Evolutionary conservation across 306 rosid genomes (phyloP).

Genomic region (Argentina anserina): DNA sequence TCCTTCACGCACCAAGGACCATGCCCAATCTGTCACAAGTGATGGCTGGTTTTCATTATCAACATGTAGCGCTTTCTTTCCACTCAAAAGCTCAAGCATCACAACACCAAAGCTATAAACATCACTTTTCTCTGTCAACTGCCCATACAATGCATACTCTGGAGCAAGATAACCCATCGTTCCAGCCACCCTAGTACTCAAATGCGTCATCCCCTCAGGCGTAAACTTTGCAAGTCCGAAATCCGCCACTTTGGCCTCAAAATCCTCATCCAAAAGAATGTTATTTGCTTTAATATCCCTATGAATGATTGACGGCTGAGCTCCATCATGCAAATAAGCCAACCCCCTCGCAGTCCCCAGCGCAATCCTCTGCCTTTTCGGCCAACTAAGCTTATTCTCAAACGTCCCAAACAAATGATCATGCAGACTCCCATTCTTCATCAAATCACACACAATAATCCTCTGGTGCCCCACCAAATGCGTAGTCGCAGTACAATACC

Average conservation of each 20-base stretch:
- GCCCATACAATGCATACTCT: constrained; percentile 92
- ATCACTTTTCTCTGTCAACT: constrained; percentile 86
- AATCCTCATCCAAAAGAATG: constrained; percentile 76
- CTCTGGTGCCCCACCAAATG: constrained; percentile 84
- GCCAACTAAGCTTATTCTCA: constrained; percentile 69
- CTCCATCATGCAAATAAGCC: constrained; percentile 92
- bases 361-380: constrained; percentile 65
- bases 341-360: constrained; percentile 87
- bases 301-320: constrained; percentile 86
- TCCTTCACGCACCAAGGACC: constrained; percentile 72
- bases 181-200: constrained; percentile 97
- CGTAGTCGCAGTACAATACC: constrained; percentile 86
- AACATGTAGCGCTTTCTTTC: constrained; percentile 71
- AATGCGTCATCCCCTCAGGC: constrained; percentile 84
- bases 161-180: constrained; percentile 98
- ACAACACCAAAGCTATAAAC: constrained; percentile 86
- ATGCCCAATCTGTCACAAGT: constrained; percentile 83
- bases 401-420: constrained; percentile 74
- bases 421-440: constrained; percentile 86
- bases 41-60: constrained; percentile 46
- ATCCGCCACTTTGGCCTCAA: constrained; percentile 87
- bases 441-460: constrained; percentile 86
- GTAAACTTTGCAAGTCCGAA: constrained; percentile 91
- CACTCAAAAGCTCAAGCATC: constrained; percentile 92
- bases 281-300: constrained; percentile 91